Percentiles rank a stretch among this genome's conserved stretches.
These are phyloP conservation scores for Termitomyces sp. DNA, from an alignment of 768 basidiomycete genomes.

Conservation along the genomic window DNA sequence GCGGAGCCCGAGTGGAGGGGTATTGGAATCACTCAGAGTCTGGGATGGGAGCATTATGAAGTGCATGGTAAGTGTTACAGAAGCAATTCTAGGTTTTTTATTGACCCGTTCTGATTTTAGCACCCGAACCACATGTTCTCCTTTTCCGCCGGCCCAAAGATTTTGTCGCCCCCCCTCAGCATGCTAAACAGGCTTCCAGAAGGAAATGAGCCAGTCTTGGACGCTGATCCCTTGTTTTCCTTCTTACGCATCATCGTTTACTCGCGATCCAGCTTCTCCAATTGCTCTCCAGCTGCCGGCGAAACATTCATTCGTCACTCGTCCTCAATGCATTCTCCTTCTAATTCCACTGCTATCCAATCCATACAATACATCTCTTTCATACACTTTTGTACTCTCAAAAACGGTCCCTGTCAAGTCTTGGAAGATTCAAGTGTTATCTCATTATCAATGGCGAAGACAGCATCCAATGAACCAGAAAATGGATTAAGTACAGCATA, in stretches of 20 bases:
- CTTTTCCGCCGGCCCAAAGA: constrained; percentile 84
- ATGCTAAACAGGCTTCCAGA: constrained; percentile 27
- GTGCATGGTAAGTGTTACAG: constrained; percentile 66
- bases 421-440: not conserved
- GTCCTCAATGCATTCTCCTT: constrained; percentile 2
- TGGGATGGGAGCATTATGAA: constrained; percentile 97
- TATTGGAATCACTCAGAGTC: constrained; percentile 92
- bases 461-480: not conserved
- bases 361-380: not conserved
- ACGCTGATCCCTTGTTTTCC: not conserved
- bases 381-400: not conserved
- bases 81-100: not conserved
- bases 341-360: not conserved
- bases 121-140: constrained; percentile 90
- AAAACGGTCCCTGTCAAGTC: not conserved
- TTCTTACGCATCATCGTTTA: constrained; percentile 6
- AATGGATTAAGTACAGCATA: not conserved
- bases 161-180: constrained; percentile 50
- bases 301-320: not conserved
- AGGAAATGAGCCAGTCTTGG: constrained; percentile 31
- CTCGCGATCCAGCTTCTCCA: not conserved
- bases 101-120: constrained; percentile 30
- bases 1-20: constrained; percentile 92
- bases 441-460: not conserved
- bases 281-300: constrained; percentile 2